Conservation (phyloP, 2,329 filamentous ascomycete genomes). For the Aspergillus niger region DNA sequence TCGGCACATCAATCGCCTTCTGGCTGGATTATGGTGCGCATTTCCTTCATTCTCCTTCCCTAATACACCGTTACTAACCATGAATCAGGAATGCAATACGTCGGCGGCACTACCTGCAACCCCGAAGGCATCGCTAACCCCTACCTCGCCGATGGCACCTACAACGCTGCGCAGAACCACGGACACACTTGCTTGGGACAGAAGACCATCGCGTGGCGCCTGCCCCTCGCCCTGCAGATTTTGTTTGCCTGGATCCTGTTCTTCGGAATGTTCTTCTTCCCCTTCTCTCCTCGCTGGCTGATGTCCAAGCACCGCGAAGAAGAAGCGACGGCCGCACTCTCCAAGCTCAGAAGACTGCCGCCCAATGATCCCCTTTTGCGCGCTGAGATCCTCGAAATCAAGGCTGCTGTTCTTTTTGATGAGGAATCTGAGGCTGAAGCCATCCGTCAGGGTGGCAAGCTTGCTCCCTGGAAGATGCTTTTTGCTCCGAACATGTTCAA, state of each 20-base stretch:
- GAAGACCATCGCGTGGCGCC: constrained; percentile 57
- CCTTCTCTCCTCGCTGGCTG: constrained; percentile 75
- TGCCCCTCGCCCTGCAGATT: constrained; percentile 56
- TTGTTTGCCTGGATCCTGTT: constrained; percentile 67
- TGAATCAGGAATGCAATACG: constrained; percentile 37
- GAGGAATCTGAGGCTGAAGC: constrained; percentile 66
- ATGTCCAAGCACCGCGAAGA: constrained; percentile 68
- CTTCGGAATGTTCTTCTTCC: constrained; percentile 77
- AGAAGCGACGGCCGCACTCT: constrained; percentile 66
- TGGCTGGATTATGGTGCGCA: constrained; percentile 13
- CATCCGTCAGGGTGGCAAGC: constrained; percentile 18
- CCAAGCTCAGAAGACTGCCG: constrained; percentile 63
- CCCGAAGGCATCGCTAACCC: constrained; percentile 14
- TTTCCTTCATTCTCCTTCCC: background rate
- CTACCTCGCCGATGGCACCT: constrained; percentile 11
- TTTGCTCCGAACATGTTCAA: constrained; percentile 32
- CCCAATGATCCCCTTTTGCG: constrained; percentile 68
- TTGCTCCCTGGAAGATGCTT: constrained; percentile 32
- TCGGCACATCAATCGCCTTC: constrained; percentile 44
- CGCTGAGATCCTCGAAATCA: constrained; percentile 80
- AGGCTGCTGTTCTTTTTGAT: constrained; percentile 75
- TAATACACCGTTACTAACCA: background rate
- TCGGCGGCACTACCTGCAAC: constrained; percentile 56
- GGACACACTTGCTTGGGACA: constrained; percentile 42
- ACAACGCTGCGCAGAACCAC: constrained; percentile 10